Conservation (phyloP, 345 rosid species). For the Pistacia atlantica region DNA sequence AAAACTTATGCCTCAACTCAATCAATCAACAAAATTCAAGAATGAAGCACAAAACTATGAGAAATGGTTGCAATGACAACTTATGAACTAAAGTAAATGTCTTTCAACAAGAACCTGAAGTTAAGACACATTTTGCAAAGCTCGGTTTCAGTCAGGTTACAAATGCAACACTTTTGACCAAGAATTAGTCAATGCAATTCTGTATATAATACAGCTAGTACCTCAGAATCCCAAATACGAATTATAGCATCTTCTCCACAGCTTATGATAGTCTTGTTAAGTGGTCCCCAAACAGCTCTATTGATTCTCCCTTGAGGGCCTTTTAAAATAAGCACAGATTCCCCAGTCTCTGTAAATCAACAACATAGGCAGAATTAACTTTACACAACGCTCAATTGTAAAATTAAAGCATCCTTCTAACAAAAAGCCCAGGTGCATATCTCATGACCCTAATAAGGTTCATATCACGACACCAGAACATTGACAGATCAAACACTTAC, state of each 20-base stretch:
- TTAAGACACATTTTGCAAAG: not conserved
- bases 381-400: not conserved
- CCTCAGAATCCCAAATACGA: slow-evolving; percentile 98
- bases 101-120: not conserved
- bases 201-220: slow-evolving; percentile 9
- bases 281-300: slow-evolving; percentile 96
- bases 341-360: slow-evolving; percentile 55
- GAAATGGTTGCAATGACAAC: not conserved
- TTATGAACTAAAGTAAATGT: not conserved
- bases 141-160: not conserved
- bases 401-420: not conserved
- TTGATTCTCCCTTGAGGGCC: slow-evolving; percentile 84
- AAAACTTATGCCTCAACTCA: not conserved
- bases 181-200: not conserved
- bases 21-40: not conserved
- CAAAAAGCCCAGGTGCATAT: not conserved
- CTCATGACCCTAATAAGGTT: too few species aligned
- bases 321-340: slow-evolving; percentile 63
- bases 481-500: not conserved
- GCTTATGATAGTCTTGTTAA: slow-evolving; percentile 79
- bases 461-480: not conserved
- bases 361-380: not conserved
- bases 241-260: slow-evolving; percentile 83
- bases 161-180: not conserved
- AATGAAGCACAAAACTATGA: not conserved